Base-by-base conservation (phyloP, 495 filamentous ascomycete species). In the Neurospora sp. region DNA sequence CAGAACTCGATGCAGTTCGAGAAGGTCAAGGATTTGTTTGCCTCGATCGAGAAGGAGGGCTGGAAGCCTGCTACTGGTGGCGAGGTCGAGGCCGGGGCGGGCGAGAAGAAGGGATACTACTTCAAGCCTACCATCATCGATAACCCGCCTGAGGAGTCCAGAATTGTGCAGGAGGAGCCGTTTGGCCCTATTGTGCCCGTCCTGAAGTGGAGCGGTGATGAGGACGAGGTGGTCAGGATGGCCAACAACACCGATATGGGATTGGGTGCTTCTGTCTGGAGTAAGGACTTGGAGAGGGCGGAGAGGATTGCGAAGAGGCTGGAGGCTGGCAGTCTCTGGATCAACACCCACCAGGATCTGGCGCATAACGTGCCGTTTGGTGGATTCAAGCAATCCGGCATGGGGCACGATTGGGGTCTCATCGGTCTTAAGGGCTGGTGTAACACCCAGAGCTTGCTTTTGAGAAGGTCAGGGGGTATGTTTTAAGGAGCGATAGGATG, bases 1-100 rank as follows among this genome's bases (percentile, higher is more conserved):
- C 88, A 90, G 73, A 93, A 92, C 76, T 75, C 78, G 71, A 82
- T 86, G 79, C 89, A 91, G 77, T 90, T 82, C 70, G 83, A 87
- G 4, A 85, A 85, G 34, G 86, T 89, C 69, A 84, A 86, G 74
- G 74, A 79, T 5, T 79, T 88, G 28, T 76, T 88, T 21, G 79
- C 78, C 31, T 82, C 84, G 39, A 85, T 83, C 72, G 78, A 82
- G 76, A 79, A 78, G 71, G 83, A 84, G 3, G 83, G 82, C 24
- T 83, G 84, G 71, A 83, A 86, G 15, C 79, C 85, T 42, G 80
- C 85, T 3, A 74, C 78, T 19, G 84, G 83, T 2, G 84, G 81
- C 4, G 76, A 81, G 62, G 75, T 79, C 10, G 74, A 72, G 70
- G 74, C 70, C 9, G 72, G 15, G 21, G 72, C 28, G 1, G 69